Conservation (phyloP, 345 rosid species). For the Cardiospermum halicacabum region DNA sequence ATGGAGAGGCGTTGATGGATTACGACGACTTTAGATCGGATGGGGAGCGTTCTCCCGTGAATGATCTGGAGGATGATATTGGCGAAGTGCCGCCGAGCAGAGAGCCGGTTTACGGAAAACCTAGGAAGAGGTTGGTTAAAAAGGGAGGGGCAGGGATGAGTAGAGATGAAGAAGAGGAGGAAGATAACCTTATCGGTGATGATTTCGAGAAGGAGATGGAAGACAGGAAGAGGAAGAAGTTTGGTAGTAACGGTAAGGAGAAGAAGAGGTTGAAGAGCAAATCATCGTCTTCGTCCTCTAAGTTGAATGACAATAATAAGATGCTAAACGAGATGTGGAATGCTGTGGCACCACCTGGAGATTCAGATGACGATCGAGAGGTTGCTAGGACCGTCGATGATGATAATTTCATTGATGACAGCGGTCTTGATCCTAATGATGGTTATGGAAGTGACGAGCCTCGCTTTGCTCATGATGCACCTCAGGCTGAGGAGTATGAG, state of each 20-base stretch:
- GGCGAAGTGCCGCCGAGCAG: constrained; percentile 47
- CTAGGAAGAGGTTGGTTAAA: constrained; percentile 82
- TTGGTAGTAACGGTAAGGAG: constrained; percentile 37
- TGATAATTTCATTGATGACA: constrained; percentile 90
- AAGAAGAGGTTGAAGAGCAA: constrained; percentile 31
- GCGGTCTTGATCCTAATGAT: constrained; percentile 78
- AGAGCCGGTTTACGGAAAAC: constrained; percentile 65
- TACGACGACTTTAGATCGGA: constrained; percentile 69
- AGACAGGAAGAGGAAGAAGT: constrained; percentile 57
- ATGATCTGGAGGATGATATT: constrained; percentile 55
- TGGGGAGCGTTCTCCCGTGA: constrained; percentile 52
- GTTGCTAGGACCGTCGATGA: constrained; percentile 83
- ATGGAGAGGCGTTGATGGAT: constrained; percentile 96
- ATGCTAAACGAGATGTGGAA: constrained; percentile 96
- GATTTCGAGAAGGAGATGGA: constrained; percentile 40
- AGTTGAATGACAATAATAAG: constrained; percentile 46
- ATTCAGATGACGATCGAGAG: constrained; percentile 94
- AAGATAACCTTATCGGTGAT: constrained; percentile 22
- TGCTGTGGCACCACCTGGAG: constrained; percentile 62
- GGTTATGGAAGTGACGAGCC: constrained; percentile 73
- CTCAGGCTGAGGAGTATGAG: constrained; percentile 79
- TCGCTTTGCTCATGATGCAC: constrained; percentile 58
- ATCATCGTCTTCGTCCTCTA: constrained; percentile 31
- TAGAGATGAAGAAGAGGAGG: constrained; percentile 32
- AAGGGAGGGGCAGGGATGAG: constrained; percentile 33